Conservation (phyloP, 768 basidiomycete genomes). For the Lentinus brumalis region DNA sequence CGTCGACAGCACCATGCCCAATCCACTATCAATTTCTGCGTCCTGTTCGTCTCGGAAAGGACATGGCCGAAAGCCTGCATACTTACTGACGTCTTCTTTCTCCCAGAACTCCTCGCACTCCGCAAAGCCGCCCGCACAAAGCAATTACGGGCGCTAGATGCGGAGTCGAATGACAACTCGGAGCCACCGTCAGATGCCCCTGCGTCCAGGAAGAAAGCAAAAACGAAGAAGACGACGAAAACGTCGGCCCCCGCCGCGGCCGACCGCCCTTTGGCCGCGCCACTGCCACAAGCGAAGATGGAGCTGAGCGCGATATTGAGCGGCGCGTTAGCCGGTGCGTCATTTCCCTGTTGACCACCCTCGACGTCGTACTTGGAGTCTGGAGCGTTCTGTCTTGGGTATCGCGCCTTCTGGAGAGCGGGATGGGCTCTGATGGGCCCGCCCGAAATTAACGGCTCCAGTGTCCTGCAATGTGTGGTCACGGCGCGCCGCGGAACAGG, state of each 20-base stretch:
- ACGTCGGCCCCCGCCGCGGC: not conserved
- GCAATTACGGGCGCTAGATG: not conserved
- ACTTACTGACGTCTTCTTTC: not conserved
- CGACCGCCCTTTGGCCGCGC: not conserved
- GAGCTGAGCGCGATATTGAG: not conserved
- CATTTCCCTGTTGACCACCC: not conserved
- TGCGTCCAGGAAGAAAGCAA: slow-evolving; percentile 11
- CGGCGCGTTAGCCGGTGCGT: slow-evolving; percentile 8
- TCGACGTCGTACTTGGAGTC: not conserved
- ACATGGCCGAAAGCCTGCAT: too few relatives aligned
- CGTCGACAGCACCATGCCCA: too few relatives aligned
- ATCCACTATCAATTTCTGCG: too few relatives aligned
- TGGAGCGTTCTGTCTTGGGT: too few relatives aligned
- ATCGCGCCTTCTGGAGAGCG: not conserved
- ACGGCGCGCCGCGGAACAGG: too few relatives aligned
- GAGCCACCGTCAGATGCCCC: slow-evolving; percentile 1
- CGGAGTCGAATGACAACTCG: not conserved
- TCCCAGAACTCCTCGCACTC: slow-evolving; percentile 18
- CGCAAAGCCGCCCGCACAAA: slow-evolving; percentile 12
- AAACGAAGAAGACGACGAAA: slow-evolving; percentile 11
- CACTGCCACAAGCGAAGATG: not conserved
- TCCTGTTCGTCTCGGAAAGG: too few relatives aligned
- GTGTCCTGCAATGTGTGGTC: too few relatives aligned
- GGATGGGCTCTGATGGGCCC: not conserved
- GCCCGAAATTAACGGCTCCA: too few relatives aligned